Conservation (phyloP, 805 yeast species). For the Jamesozyma rosinii region DNA sequence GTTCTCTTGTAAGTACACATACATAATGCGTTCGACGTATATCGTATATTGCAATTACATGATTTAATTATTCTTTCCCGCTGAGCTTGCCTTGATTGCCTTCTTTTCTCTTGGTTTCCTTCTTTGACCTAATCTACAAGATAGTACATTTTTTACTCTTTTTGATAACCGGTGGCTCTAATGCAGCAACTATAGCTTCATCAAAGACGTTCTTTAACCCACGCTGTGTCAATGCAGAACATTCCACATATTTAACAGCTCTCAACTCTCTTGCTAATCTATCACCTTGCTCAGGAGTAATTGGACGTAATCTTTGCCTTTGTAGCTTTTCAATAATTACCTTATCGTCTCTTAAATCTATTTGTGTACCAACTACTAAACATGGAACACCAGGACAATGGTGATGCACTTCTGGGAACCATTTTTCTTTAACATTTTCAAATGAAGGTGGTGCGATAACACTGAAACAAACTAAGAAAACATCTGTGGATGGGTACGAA, state of each 20-base stretch:
- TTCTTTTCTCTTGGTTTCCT: not conserved
- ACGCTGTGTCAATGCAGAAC: constrained; percentile 94
- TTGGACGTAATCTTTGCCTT: constrained; percentile 65
- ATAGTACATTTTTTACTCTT: constrained; percentile 71
- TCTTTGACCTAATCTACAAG: constrained; percentile 36
- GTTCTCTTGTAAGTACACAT: not conserved
- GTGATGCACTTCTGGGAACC: constrained; percentile 98
- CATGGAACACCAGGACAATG: constrained; percentile 98
- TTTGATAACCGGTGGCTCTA: constrained; percentile 91
- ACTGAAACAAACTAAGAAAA: constrained; percentile 88
- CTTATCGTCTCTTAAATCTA: constrained; percentile 89
- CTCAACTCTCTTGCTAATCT: constrained; percentile 86
- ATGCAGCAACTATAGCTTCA: constrained; percentile 95
- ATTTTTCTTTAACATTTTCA: constrained; percentile 94
- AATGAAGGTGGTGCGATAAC: constrained; percentile 95
- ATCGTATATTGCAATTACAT: not conserved
- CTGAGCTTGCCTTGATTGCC: not conserved
- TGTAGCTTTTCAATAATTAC: constrained; percentile 81
- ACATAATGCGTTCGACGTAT: not conserved
- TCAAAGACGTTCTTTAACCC: constrained; percentile 97
- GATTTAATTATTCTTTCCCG: not conserved
- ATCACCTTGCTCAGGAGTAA: constrained; percentile 80
- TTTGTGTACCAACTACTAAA: constrained; percentile 92
- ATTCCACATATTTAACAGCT: constrained; percentile 94
- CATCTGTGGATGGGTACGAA: constrained; percentile 95